Evolutionary conservation across 352 stramenopile genomes (phyloP).

Genomic region (Phytophthora sp.): DNA sequence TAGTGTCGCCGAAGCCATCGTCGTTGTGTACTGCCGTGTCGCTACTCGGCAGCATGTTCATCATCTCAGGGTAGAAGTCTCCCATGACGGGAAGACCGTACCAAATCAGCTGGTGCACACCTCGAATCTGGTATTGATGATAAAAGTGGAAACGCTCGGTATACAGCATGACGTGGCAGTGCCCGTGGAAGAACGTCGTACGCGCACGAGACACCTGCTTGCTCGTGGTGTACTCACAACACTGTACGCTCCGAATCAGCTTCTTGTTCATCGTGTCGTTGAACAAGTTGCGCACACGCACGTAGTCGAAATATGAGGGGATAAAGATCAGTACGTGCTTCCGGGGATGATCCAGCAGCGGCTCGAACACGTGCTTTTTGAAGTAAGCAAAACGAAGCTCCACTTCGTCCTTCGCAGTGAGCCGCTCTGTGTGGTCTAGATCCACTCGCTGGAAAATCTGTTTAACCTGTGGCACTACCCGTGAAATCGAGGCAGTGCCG

Average conservation of each 20-base stretch:
- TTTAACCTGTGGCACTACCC: slow-evolving; percentile 72
- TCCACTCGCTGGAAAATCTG: slow-evolving; percentile 87
- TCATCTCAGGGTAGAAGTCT: slow-evolving; percentile 80
- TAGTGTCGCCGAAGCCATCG: slow-evolving; percentile 24
- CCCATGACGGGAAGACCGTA: slow-evolving; percentile 71
- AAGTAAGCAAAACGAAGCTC: slow-evolving; percentile 83
- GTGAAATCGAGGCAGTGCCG: slow-evolving; percentile 60
- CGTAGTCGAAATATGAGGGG: slow-evolving; percentile 87
- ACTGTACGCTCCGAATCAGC: slow-evolving; percentile 69
- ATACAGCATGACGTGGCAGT: slow-evolving; percentile 80
- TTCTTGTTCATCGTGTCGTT: slow-evolving; percentile 76
- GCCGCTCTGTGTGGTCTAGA: slow-evolving; percentile 19
- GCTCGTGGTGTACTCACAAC: slow-evolving; percentile 79
- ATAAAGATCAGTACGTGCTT: slow-evolving; percentile 85
- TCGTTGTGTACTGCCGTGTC: slow-evolving; percentile 21
- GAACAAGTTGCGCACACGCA: slow-evolving; percentile 88
- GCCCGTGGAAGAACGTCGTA: slow-evolving; percentile 78
- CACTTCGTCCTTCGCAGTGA: slow-evolving; percentile 51
- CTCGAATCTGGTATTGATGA: slow-evolving; percentile 83
- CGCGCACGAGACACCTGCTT: slow-evolving; percentile 71
- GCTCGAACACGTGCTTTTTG: slow-evolving; percentile 77
- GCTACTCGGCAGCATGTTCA: slow-evolving; percentile 71
- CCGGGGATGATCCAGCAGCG: slow-evolving; percentile 66
- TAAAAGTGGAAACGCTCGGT: slow-evolving; percentile 90
- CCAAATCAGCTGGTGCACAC: slow-evolving; percentile 80